Base-by-base conservation (phyloP, 139 green algal genomes). In the Chlorella sp. region DNA sequence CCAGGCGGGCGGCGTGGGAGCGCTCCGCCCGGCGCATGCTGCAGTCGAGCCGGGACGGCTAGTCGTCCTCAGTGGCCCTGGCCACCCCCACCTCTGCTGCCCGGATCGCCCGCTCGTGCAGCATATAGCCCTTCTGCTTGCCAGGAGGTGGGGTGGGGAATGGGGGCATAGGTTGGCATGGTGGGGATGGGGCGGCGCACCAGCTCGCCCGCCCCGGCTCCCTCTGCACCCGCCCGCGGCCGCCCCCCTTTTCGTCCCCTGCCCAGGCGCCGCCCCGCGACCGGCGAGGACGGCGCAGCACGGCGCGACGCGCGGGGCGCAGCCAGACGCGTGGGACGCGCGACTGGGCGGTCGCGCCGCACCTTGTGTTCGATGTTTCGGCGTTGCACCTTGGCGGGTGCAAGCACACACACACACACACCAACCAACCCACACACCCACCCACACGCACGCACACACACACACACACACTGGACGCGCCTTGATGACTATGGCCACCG, bases 41-140 rank as follows among this genome's bases (percentile, higher is more conserved):
- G n/a, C n/a, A n/a, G n/a, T n/a, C n/a, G n/a, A n/a, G n/a, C n/a
- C n/a, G n/a, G n/a, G n/a, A n/a, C n/a, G n/a, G n/a, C n/a, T n/a
- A n/a, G n/a, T n/a, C n/a, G n/a, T n/a, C n/a, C n/a, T n/a, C n/a
- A n/a, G n/a, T n/a, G n/a, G 69, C 69, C 12, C 69, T 51, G 2
- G 38, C 55, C 29, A 97, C 90, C 25, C 92, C 91, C n/a, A 98
- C 94, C 23, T 97, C 93, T 51, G 93, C 93, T 42, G 94, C 82
- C 8, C 94, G 71, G 14, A 98, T 72, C 14, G 95, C 79, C 0
- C 94, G 82, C 21, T 93, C 94, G 61, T 97, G 84, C 45, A 97
- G 77, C 35, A 80, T 88, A 84, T 97, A 98, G 9, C 94, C 71
- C 14, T 43, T 50, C 71, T 77, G 71, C 71, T 61, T 35, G 36